Evolutionary conservation across 1,284 basidiomycete species (phyloP).

Genomic region (Marasmius sp.): DNA sequence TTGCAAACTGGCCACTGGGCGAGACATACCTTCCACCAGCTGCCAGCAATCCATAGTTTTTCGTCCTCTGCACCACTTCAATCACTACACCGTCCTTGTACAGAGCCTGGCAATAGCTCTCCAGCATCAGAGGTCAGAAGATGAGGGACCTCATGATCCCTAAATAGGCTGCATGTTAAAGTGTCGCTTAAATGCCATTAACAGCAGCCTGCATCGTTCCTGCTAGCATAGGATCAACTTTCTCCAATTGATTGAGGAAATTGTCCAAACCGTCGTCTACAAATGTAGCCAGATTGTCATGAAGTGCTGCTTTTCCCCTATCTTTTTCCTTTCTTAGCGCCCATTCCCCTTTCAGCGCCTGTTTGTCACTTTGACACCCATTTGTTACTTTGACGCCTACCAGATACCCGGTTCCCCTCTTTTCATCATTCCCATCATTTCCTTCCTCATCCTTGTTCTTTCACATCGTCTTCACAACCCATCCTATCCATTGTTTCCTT

Average conservation of each 20-base stretch:
- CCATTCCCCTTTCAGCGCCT: no score
- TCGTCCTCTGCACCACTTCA: conserved; percentile 69
- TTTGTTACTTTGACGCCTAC: no score
- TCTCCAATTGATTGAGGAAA: conserved; percentile 58
- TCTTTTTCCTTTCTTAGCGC: no score
- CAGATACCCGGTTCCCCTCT: no score
- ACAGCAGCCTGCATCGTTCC: conserved; percentile 47
- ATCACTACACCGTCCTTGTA: conserved; percentile 78
- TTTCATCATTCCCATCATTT: no score
- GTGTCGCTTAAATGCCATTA: conserved; percentile 62
- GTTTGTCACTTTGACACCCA: no score
- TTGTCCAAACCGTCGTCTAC: conserved; percentile 63
- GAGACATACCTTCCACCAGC: conserved; percentile 68
- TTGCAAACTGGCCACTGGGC: neutral
- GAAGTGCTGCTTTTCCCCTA: no score
- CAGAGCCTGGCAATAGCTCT: conserved; percentile 50
- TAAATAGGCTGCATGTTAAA: conserved; percentile 61
- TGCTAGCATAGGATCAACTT: conserved; percentile 53
- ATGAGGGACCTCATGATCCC: conserved; percentile 63
- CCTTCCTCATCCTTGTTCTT: no score
- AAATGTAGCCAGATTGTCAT: no score
- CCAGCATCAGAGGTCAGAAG: conserved; percentile 75
- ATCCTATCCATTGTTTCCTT: no score
- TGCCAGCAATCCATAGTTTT: conserved; percentile 72
- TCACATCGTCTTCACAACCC: no score